phyloP scores from a whole-genome alignment of 192 early-diverging fungal species.

The Paraglomus occultum region DNA sequence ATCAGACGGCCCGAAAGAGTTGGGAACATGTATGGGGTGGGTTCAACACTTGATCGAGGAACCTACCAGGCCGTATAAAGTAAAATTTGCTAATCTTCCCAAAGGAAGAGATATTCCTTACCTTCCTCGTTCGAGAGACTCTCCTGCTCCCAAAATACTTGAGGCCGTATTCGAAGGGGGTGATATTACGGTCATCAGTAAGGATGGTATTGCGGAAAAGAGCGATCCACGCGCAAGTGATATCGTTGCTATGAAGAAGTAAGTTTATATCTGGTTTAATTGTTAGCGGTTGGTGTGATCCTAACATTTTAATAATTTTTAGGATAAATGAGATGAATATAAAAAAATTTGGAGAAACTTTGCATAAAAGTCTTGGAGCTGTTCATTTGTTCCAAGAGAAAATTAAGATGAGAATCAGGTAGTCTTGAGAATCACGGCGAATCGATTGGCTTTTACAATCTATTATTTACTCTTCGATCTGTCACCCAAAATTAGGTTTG shows the following conservation, averaged over 20 bases:
- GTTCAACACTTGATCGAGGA: conserved; percentile 18
- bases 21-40: not conserved
- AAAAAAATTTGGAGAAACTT: conserved; percentile 9
- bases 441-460: not conserved
- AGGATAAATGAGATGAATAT: conserved; percentile 18
- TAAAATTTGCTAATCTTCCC: not conserved
- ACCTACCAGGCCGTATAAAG: not conserved
- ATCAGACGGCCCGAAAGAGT: too few species aligned
- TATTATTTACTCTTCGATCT: not conserved
- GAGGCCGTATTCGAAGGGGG: conserved; percentile 13
- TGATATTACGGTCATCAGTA: not conserved
- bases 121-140: too few species aligned
- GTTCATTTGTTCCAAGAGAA: conserved; percentile 40
- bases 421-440: not conserved
- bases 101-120: too few species aligned
- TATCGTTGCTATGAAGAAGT: conserved; percentile 1
- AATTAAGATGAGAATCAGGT: conserved; percentile 35
- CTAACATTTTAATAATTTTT: not conserved
- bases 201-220: not conserved
- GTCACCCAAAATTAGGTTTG: conserved; percentile 31
- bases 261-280: not conserved
- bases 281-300: too few species aligned
- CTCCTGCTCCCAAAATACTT: not conserved
- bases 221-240: not conserved
- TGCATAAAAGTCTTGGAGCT: conserved; percentile 32